Conservation (phyloP, 1,139 yeast species). For the Candida dubliniensis region DNA sequence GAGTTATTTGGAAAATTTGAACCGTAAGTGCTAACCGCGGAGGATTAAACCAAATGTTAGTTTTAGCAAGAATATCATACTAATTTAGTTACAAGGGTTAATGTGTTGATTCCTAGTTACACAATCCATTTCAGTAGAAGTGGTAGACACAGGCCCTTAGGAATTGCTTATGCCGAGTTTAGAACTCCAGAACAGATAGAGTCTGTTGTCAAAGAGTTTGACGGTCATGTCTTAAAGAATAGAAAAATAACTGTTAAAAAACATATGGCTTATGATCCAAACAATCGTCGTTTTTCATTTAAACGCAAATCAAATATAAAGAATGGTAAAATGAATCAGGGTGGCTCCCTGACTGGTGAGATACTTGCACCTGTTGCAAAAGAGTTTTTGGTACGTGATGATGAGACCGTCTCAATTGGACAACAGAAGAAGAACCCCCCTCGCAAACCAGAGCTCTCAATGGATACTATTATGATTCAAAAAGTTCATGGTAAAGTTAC, state of each 20-base stretch:
- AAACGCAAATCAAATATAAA: background rate
- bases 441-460: conserved; percentile 23
- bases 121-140: conserved; percentile 47
- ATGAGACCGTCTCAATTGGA: background rate
- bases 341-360: background rate
- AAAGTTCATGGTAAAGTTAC: conserved; percentile 41
- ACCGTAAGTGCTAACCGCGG: conserved; percentile 14
- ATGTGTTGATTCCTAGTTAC: conserved; percentile 55
- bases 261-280: conserved; percentile 42
- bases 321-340: background rate
- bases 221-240: conserved; percentile 41
- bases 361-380: background rate
- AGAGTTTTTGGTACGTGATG: background rate
- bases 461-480: conserved; percentile 53
- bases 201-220: conserved; percentile 41
- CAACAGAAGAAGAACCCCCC: background rate
- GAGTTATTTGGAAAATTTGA: conserved; percentile 68
- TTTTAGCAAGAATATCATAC: conserved; percentile 8
- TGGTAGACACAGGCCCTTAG: conserved; percentile 49
- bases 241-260: conserved; percentile 37
- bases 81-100: conserved; percentile 23
- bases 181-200: conserved; percentile 49
- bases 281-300: conserved; percentile 10
- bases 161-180: conserved; percentile 68
- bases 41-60: background rate